Evolutionary conservation across 345 rosid species (phyloP).

Genomic region (Corchorus olitorius): DNA sequence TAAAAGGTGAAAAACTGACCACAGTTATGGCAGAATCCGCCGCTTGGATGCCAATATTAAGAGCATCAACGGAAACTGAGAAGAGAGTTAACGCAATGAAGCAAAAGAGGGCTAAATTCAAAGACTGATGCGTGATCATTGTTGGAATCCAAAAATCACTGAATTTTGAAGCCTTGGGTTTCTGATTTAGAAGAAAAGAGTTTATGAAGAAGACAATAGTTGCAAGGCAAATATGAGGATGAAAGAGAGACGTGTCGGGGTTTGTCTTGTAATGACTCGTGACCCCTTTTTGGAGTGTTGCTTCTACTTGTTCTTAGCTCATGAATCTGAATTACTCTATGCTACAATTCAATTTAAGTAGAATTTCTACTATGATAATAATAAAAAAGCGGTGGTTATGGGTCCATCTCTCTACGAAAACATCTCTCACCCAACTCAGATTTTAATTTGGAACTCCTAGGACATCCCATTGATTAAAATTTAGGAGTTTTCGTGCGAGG

Average conservation of each 20-base stretch:
- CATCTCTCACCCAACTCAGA: too few relatives aligned
- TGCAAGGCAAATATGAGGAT: background rate
- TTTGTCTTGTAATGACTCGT: constrained; percentile 1
- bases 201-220: background rate
- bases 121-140: constrained; percentile 1
- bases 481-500: too few relatives aligned
- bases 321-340: background rate
- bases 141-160: background rate
- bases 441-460: background rate
- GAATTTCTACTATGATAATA: background rate
- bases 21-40: constrained; percentile 47
- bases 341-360: background rate
- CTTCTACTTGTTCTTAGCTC: background rate
- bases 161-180: constrained; percentile 15
- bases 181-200: background rate
- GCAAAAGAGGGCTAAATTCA: background rate
- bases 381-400: background rate
- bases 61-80: constrained; percentile 43
- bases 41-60: constrained; percentile 72
- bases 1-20: constrained; percentile 33
- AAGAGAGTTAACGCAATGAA: constrained; percentile 14
- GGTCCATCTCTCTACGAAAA: too few relatives aligned
- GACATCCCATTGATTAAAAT: too few relatives aligned
- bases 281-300: constrained; percentile 2
- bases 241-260: background rate